phyloP scores from a whole-genome alignment of 345 rosid species.

The Dovyalis caffra region DNA sequence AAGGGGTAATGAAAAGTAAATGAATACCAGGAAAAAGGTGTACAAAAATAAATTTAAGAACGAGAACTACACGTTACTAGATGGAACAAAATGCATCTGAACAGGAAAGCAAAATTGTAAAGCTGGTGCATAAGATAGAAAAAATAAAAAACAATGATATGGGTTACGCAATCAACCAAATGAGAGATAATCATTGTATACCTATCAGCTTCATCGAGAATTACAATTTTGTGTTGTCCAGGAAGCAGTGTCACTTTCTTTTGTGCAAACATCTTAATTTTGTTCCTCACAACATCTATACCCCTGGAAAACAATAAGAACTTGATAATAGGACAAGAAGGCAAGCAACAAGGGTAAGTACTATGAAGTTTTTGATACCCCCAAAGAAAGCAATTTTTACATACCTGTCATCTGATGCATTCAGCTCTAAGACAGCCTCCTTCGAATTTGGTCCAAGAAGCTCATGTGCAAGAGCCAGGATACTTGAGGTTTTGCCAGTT shows the following conservation, averaged over 20 bases:
- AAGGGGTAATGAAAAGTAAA: not conserved
- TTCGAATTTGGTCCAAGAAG: conserved; percentile 74
- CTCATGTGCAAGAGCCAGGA: conserved; percentile 95
- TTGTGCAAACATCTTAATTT: conserved; percentile 98
- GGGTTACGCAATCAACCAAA: not conserved
- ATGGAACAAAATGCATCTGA: not conserved
- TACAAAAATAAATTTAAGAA: not conserved
- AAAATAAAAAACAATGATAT: not conserved
- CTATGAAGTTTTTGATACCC: not conserved
- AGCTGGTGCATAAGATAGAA: not conserved
- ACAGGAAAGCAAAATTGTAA: not conserved
- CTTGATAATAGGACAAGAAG: not conserved
- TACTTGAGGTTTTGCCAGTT: conserved; percentile 94
- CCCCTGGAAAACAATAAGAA: conserved; percentile 47
- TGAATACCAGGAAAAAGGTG: not conserved
- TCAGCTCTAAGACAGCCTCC: conserved; percentile 89
- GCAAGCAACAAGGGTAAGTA: not conserved
- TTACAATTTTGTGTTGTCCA: conserved; percentile 83
- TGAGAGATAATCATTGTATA: conserved; percentile 16
- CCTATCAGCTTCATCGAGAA: conserved; percentile 99
- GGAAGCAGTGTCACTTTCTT: conserved; percentile 91
- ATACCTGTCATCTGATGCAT: conserved; percentile 97
- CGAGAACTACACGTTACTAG: not conserved
- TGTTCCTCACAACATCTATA: conserved; percentile 91
- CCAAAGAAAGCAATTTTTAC: not conserved